Evolutionary conservation across 1,284 basidiomycete species (phyloP), one percentile per base, ranked within the genome.

Genomic region (Lentinus polychrous): DNA sequence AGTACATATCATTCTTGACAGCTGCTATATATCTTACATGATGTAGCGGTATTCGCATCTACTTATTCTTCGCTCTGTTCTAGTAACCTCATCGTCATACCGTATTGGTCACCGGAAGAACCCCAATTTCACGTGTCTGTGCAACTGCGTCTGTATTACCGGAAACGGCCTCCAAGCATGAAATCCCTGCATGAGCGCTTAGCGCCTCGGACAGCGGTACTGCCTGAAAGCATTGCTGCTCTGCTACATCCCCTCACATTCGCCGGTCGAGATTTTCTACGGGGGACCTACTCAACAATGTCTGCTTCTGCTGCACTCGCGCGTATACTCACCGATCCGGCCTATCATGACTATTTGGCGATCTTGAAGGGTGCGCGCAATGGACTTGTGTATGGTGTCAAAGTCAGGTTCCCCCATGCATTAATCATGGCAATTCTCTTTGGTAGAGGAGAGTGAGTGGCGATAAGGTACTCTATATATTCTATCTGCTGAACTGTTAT

Each of bases 361-460:
- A 85, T 99, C 59, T 67, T 98, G 62, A 99, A 99, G 68, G 95
- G 94, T 40, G 91, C 92, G 27, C 81, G 95, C 27, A 98, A 97
- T 68, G 95, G 95, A 8, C 76, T 96, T 50, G 92, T 98, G 6
- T 90, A 90, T 56, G 86, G 86, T 43, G 86, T 88, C 60, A 97
- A 98, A 75, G 91, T 98, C 58, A 76, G 91, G 40, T 96, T 96
- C 63, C 96, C 96, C n/a, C 96, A 99, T 77, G 95, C 96, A 2
- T 73, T 99, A 22, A 87, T 99, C 49, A 99, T 99, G 95, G 88
- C 93, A n/a, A 80, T 97, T 52, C 74, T 99, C 23, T 99, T 99
- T 62, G 87, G 88, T 24, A 81, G 86, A 51, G 90, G 89, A 73
- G 81, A 90, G 87, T 92, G 56, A 66, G 88, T 80, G 0, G 24